Percentiles rank a stretch among this genome's conserved stretches.
Evolutionary conservation across 169 alveolate genomes (phyloP).

Genomic region (Babesia sp.): DNA sequence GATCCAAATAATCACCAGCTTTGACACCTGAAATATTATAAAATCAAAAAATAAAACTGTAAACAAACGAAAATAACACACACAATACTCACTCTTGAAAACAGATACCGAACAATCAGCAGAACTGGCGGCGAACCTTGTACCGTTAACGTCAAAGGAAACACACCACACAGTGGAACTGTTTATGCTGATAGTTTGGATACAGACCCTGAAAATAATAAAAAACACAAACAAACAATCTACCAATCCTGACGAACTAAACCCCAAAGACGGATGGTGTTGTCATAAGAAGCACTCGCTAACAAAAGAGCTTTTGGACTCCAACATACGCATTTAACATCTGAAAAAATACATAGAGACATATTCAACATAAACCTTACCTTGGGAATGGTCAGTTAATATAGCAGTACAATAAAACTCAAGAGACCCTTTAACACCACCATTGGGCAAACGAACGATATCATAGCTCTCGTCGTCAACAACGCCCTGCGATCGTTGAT

Average conservation of each 20-base stretch:
- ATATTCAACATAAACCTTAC: conserved; percentile 15
- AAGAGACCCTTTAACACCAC: neutral
- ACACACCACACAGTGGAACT: conserved; percentile 76
- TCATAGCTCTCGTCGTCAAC: conserved; percentile 17
- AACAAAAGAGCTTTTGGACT: conserved; percentile 63
- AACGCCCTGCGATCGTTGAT: conserved; percentile 33
- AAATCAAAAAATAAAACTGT: neutral
- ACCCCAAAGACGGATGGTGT: conserved; percentile 74
- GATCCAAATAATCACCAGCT: conserved; percentile 4
- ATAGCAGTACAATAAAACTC: conserved; percentile 64
- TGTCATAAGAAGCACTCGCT: conserved; percentile 76
- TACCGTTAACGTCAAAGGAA: conserved; percentile 69
- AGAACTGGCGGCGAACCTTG: conserved; percentile 69
- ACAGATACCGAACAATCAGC: conserved; percentile 64
- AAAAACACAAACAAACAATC: neutral
- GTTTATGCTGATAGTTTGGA: conserved; percentile 70
- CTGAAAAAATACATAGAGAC: conserved; percentile 10
- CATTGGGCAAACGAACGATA: conserved; percentile 6
- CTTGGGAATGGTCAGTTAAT: conserved; percentile 61
- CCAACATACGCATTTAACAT: conserved; percentile 65
- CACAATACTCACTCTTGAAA: conserved; percentile 33
- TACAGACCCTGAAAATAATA: conserved; percentile 46
- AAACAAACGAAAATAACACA: neutral
- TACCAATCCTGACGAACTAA: conserved; percentile 70
- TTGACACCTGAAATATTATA: neutral